Evolutionary conservation across 2,329 filamentous ascomycete genomes (phyloP).

Genomic region (Ophiostoma quercus): DNA sequence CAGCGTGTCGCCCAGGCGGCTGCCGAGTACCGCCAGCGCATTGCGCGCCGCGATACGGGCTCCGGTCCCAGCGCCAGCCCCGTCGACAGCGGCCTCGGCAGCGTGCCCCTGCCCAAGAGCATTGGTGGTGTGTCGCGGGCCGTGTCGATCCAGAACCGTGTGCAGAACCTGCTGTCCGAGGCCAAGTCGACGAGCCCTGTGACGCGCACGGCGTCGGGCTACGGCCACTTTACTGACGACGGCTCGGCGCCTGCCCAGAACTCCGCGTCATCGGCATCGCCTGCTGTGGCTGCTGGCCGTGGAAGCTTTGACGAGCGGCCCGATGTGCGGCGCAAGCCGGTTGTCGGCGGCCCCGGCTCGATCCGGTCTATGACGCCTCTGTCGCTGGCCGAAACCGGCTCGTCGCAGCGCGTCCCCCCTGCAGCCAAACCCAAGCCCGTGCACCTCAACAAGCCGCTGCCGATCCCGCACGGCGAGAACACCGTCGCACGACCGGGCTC

Average conservation of each 20-base stretch:
- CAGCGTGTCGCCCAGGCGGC: constrained; percentile 81
- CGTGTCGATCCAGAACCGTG: constrained; percentile 83
- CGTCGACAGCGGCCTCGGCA: constrained; percentile 27
- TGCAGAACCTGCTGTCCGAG: constrained; percentile 79
- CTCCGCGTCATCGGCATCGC: constrained; percentile 26
- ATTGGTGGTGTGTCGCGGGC: constrained; percentile 60
- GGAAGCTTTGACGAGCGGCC: constrained; percentile 22
- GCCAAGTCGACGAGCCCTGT: constrained; percentile 56
- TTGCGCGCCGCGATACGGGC: constrained; percentile 55
- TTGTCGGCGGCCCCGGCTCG: constrained; percentile 6
- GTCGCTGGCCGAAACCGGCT: constrained; percentile 38
- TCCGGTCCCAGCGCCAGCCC: neutral
- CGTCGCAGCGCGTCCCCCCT: neutral
- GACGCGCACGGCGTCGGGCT: constrained; percentile 75
- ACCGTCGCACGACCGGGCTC: constrained; percentile 37
- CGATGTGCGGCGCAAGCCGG: constrained; percentile 21
- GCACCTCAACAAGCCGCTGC: constrained; percentile 49
- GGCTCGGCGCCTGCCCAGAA: constrained; percentile 31
- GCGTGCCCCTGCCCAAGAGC: constrained; percentile 41
- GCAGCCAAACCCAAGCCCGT: constrained; percentile 56
- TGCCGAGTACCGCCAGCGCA: constrained; percentile 74
- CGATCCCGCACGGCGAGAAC: constrained; percentile 17
- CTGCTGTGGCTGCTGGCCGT: constrained; percentile 23
- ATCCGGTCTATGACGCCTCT: neutral
- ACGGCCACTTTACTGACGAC: constrained; percentile 68